These are phyloP conservation scores for Lodderomyces margitis DNA, from an alignment of 1,139 yeast genomes.

Conservation along the genomic window DNA sequence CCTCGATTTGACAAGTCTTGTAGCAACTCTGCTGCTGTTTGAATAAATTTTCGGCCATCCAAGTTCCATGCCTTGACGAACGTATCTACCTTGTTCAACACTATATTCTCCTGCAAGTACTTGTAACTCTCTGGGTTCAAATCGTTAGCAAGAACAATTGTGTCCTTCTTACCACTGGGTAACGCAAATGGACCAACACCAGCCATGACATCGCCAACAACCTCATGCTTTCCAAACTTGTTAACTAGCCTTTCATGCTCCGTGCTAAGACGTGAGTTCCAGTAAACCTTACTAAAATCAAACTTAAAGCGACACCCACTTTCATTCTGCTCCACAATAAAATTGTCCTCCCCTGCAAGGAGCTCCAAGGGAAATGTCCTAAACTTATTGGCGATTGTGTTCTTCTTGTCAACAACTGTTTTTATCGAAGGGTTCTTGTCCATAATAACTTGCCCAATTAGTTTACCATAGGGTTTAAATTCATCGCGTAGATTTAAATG, in stretches of 20 bases:
- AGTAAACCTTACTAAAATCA: conserved; percentile 90
- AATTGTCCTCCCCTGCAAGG: conserved; percentile 75
- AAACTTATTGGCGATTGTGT: conserved; percentile 80
- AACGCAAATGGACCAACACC: conserved; percentile 99
- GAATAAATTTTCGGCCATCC: conserved; percentile 84
- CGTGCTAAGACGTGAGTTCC: conserved; percentile 94
- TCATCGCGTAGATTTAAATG: conserved; percentile 85
- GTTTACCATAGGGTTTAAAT: conserved; percentile 73
- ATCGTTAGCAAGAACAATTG: conserved; percentile 86
- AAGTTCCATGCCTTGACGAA: conserved; percentile 65
- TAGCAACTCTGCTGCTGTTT: conserved; percentile 54
- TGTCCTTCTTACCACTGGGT: conserved; percentile 87
- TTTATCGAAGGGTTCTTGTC: conserved; percentile 79
- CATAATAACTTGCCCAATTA: conserved; percentile 87
- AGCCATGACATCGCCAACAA: conserved; percentile 94
- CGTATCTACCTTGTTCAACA: conserved; percentile 56
- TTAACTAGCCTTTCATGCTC: conserved; percentile 84
- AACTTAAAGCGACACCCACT: conserved; percentile 82
- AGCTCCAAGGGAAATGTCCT: conserved; percentile 94
- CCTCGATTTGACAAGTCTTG: conserved; percentile 28
- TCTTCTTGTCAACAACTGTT: conserved; percentile 94
- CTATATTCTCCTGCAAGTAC: conserved; percentile 65
- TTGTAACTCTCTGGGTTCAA: conserved; percentile 83
- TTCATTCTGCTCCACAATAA: conserved; percentile 84
- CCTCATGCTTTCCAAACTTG: conserved; percentile 60